These are phyloP conservation scores for Lunasporangiospora selenospora DNA, from an alignment of 192 early-diverging fungal species.

Conservation along the genomic window DNA sequence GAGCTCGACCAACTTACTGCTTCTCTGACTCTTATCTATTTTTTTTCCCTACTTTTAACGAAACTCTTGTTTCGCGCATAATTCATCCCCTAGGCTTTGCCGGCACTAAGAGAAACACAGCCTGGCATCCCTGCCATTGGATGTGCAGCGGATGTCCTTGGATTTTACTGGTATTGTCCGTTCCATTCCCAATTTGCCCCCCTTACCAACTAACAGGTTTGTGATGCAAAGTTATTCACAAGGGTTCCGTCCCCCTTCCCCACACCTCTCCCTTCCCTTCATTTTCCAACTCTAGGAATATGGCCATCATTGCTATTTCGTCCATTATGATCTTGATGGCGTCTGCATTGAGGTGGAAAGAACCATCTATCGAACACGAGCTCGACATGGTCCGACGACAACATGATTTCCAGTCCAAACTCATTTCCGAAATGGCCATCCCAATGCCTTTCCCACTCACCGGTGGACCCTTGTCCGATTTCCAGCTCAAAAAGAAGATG, in stretches of 20 bases:
- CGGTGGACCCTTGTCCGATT: constrained; percentile 28
- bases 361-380: constrained; percentile 33
- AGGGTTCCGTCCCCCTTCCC: too few relatives aligned
- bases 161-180: constrained; percentile 50
- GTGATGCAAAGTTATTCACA: too few relatives aligned
- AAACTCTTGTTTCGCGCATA: too few relatives aligned
- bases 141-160: constrained; percentile 55
- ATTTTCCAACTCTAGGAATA: constrained; percentile 48
- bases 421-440: constrained; percentile 38
- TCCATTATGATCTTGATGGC: constrained; percentile 52
- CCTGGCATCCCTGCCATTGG: constrained; percentile 54
- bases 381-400: constrained; percentile 32
- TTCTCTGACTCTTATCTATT: too few relatives aligned
- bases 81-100: too few relatives aligned
- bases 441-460: constrained; percentile 42
- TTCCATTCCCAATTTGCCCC: background rate
- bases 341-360: constrained; percentile 49
- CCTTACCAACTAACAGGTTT: too few relatives aligned
- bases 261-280: background rate
- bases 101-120: constrained; percentile 45
- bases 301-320: constrained; percentile 54
- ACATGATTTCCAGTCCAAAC: constrained; percentile 41
- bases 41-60: constrained; percentile 21
- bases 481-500: constrained; percentile 31
- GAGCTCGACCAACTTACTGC: too few relatives aligned